Base-by-base conservation (phyloP, 805 yeast genomes). In the Barnettozyma sp. region DNA sequence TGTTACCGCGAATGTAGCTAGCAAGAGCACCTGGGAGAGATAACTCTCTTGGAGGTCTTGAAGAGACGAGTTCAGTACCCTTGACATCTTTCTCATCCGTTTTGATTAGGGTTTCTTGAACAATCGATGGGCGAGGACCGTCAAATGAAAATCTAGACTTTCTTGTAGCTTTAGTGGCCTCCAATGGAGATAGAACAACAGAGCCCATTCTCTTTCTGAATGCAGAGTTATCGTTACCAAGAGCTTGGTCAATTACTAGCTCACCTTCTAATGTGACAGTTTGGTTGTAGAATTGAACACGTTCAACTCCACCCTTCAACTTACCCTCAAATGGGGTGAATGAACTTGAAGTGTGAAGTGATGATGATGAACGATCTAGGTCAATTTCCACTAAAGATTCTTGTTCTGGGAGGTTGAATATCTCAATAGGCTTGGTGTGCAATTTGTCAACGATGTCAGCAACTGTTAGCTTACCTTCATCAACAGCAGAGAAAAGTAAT, bases 221-320 rank as follows among this genome's bases (percentile, higher is more conserved):
- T 6, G 50, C 21, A 11, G 58, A 54, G 49, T 50, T 50, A 29
- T 54, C 56, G 33, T 39, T 68, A 45, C 95, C 95, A 26, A 68
- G 56, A 19, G 83, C 82, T 43, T 68, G 70, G 10, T 60, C 50
- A 33, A 74, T 71, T 47, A 82, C 68, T 34, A 86, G 59, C 38
- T 73, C 74, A 47, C 95, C 95, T 57, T 90, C 96, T 47, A 87
- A 70, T 46, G 86, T 82, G 35, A 81, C 83, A 36, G 95, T 82
- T 57, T 80, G 78, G 39, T 77, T 81, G 43, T 79, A 75, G 58
- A 83, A 66, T 47, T 78, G 71, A 34, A 90, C 97, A 60, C 97
- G 76, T 61, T 87, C 95, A 54, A 90, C 82, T 53, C 86, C 79
- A 44, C 97, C 97, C 42, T 66, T 71, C 54, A 85, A 66, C 35